Evolutionary conservation across 2,329 filamentous ascomycete species (phyloP), one percentile per base, ranked within the genome.

Genomic region (Epichloe sp.): DNA sequence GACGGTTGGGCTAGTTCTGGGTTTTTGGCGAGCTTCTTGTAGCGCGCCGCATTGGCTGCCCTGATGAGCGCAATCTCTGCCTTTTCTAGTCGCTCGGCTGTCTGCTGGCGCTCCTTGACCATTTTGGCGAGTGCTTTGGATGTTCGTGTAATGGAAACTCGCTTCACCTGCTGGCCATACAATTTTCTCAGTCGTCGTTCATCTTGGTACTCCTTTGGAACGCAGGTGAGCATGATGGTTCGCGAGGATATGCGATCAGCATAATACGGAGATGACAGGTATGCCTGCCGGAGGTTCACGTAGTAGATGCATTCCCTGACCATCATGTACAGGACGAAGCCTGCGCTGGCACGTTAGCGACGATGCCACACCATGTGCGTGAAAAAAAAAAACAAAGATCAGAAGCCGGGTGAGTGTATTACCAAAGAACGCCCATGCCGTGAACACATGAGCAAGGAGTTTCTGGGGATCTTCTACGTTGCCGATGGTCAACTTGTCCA

Each of bases 251-350:
- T 82, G 52, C 90, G 86, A 61, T 83, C 85, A 49, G 88, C 79
- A 64, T 94, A 94, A 46, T 86, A 74, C 11, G 89, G 88, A 11
- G 88, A 90, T 51, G 94, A 78, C 41, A 94, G 79, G 69, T 94
- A 96, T 0, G 91, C 91, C 69, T 97, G 91, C 56, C 90, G 86
- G 48, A 97, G 70, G 62, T 94, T 95, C 72, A 96, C 85, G 68
- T 88, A 95, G 76, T 84, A 95, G 59, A 97, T 85, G 63, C 81
- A 83, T 67, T 97, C 91, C 52, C 91, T 80, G 51, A 89, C 85
- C 55, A 97, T 80, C 62, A 88, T 83, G 68, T 87, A 93, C 66
- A 97, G 84, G 57, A 97, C 76, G 63, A 97, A 97, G 44, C 79
- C 80, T 66, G 86, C n/a, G 3, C 19, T 21, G 26, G 11, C 12